Percentiles rank a stretch among this genome's conserved stretches.
Conservation (phyloP, 2,329 filamentous ascomycete species). For the Chaetomium olivaceum region DNA sequence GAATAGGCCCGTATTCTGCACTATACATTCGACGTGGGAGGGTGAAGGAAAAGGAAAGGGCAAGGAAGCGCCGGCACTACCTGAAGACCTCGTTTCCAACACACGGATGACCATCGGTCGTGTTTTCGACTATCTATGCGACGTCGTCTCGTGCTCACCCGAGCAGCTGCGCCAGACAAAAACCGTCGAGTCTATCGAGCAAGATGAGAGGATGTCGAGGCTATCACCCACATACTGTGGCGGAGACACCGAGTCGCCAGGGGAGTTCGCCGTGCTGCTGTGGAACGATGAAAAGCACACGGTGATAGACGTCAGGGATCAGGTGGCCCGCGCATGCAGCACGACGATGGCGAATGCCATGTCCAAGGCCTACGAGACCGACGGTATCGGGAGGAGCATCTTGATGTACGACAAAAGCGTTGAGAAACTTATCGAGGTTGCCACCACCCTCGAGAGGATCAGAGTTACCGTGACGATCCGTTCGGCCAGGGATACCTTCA, state of each 20-base stretch:
- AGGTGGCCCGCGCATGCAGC: slow-evolving; percentile 85
- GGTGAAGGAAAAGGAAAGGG: slow-evolving; percentile 61
- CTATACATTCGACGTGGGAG: slow-evolving; percentile 78
- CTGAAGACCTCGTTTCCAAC: slow-evolving; percentile 71
- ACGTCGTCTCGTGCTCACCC: slow-evolving; percentile 96
- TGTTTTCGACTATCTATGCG: slow-evolving; percentile 91
- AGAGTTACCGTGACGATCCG: slow-evolving; percentile 94
- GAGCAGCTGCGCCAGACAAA: slow-evolving; percentile 90
- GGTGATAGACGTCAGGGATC: slow-evolving; percentile 82
- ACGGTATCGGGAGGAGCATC: slow-evolving; percentile 83
- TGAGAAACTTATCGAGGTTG: slow-evolving; percentile 71
- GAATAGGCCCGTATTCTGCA: slow-evolving; percentile 83
- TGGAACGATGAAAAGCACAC: slow-evolving; percentile 99
- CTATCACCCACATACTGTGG: slow-evolving; percentile 74
- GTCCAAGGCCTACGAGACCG: slow-evolving; percentile 80
- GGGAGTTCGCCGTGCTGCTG: slow-evolving; percentile 80
- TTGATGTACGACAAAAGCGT: slow-evolving; percentile 75
- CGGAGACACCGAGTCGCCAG: slow-evolving; percentile 63
- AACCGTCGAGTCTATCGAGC: slow-evolving; percentile 73
- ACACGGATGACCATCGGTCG: slow-evolving; percentile 85
- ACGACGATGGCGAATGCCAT: slow-evolving; percentile 69
- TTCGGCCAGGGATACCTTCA: slow-evolving; percentile 89
- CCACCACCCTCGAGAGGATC: slow-evolving; percentile 88
- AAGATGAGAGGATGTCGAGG: slow-evolving; percentile 79
- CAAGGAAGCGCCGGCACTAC: slow-evolving; percentile 60